phyloP scores from a whole-genome alignment of 2,329 filamentous ascomycete species.

The Xylaria digitata region DNA sequence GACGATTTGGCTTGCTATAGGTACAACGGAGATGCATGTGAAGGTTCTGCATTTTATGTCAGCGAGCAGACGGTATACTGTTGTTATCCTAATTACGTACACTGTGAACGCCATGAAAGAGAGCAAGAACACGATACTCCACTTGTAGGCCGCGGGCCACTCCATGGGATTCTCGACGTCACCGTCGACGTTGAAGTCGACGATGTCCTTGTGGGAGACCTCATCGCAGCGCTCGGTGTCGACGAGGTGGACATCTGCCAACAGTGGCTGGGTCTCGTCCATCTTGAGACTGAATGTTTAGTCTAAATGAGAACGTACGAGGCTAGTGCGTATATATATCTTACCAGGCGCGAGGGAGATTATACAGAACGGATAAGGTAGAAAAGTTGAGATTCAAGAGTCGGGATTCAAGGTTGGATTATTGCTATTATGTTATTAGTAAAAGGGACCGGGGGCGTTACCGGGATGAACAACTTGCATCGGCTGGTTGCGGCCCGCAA shows the following conservation, averaged over 20 bases:
- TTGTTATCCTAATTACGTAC: constrained; percentile 50
- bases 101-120: constrained; percentile 67
- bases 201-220: constrained; percentile 46
- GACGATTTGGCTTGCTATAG: constrained; percentile 64
- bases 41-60: constrained; percentile 58
- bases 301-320: not conserved
- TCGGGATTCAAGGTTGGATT: not conserved
- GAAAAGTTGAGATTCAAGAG: constrained; percentile 10
- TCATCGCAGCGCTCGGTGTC: constrained; percentile 41
- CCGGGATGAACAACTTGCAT: constrained; percentile 10
- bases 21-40: constrained; percentile 67
- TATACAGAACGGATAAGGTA: not conserved
- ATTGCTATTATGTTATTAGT: constrained; percentile 3
- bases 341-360: constrained; percentile 1
- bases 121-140: constrained; percentile 63
- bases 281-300: constrained; percentile 39
- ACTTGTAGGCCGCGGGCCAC: constrained; percentile 65
- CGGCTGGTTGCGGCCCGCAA: constrained; percentile 21
- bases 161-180: constrained; percentile 64
- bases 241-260: constrained; percentile 44
- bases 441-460: not conserved
- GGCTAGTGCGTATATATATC: constrained; percentile 13
- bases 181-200: constrained; percentile 59
- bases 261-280: constrained; percentile 52
- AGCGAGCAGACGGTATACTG: not conserved